Base-by-base conservation (phyloP, 208 protist species). In the Lotmaria passim region DNA sequence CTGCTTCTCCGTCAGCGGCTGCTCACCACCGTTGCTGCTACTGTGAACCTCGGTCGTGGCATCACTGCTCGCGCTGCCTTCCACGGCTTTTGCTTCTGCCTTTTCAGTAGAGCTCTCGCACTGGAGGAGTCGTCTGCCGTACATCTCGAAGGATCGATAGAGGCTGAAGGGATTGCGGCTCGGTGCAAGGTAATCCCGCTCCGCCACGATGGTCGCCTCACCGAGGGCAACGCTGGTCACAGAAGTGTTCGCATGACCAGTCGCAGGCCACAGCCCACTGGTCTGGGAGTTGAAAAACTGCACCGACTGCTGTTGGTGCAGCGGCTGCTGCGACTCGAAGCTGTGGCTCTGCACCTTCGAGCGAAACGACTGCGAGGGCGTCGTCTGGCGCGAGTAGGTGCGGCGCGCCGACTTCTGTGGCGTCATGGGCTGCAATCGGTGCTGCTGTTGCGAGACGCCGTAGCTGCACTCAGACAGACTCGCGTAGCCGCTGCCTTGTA, bases 111-210 rank as follows among this genome's bases (percentile, higher is more conserved):
- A 21, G 26, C 1, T 7, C 28, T 43, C 33, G 12, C 19, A 41
- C 26, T 21, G 23, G 5, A 43, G 19, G 8, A 57, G 19, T n/a
- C 46, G 60, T 21, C 26, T 23, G 1, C 38, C 23, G 39, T 62
- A 75, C 19, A 47, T 12, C 28, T 51, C 60, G 14, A 75, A 34
- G 46, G 11, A 44, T 8, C 75, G 75, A 58, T 78, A 89, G n/a
- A 59, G 62, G 36, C 75, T 87, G 50, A 75, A 92, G 14, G 86
- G 86, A 50, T 92, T 92, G 17, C 83, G 81, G 58, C 79, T 92
- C 2, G 86, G 86, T 12, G 75, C 46, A 34, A 91, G 78, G 68
- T 85, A 73, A 73, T 91, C 86, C 21, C 41, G 43, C 44, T 79
- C 51, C 33, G 68, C 41, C 1, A n/a, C 19, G 41, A 36, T 34